A percentile compares a stretch with the other conserved stretches of the same genome.
phyloP scores from a whole-genome alignment of 2,329 filamentous ascomycete genomes.

The Alternaria arbusti region DNA sequence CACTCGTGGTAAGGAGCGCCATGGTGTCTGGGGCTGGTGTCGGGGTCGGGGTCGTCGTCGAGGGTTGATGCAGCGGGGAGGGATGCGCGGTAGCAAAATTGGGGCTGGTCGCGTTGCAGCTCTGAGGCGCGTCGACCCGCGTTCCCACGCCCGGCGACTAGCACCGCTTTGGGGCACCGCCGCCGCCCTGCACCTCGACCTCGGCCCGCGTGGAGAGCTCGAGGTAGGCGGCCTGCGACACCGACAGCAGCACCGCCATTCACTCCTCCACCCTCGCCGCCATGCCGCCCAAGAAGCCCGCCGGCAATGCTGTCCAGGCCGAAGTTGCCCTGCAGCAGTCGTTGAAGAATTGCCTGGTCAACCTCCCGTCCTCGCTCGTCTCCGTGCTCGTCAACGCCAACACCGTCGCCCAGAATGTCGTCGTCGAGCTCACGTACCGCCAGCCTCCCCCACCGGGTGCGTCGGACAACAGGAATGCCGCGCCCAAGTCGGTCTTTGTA shows the following conservation, averaged over 20 bases:
- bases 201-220: slow-evolving; percentile 30
- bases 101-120: slow-evolving; percentile 36
- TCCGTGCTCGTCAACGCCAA: slow-evolving; percentile 87
- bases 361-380: slow-evolving; percentile 84
- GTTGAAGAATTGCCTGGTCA: slow-evolving; percentile 93
- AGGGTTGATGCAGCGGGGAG: slow-evolving; percentile 21
- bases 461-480: slow-evolving; percentile 48
- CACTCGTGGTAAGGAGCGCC: slow-evolving; percentile 82
- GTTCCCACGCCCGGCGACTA: slow-evolving; percentile 24
- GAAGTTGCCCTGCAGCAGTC: slow-evolving; percentile 81
- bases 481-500: slow-evolving; percentile 74
- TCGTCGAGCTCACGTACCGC: slow-evolving; percentile 87
- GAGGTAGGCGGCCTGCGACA: slow-evolving; percentile 4
- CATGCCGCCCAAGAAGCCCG: slow-evolving; percentile 54
- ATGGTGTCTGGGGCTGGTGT: slow-evolving; percentile 58
- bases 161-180: slow-evolving; percentile 30
- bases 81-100: slow-evolving; percentile 31
- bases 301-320: slow-evolving; percentile 66
- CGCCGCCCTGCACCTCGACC: slow-evolving; percentile 31
- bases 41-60: slow-evolving; percentile 9
- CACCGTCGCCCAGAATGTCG: slow-evolving; percentile 92
- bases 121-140: slow-evolving; percentile 33
- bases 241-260: neutral
- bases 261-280: slow-evolving; percentile 11
- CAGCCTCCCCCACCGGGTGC: slow-evolving; percentile 58